Base-by-base conservation (phyloP, 306 rosid species). In the Fragaria nilgerrensis region DNA sequence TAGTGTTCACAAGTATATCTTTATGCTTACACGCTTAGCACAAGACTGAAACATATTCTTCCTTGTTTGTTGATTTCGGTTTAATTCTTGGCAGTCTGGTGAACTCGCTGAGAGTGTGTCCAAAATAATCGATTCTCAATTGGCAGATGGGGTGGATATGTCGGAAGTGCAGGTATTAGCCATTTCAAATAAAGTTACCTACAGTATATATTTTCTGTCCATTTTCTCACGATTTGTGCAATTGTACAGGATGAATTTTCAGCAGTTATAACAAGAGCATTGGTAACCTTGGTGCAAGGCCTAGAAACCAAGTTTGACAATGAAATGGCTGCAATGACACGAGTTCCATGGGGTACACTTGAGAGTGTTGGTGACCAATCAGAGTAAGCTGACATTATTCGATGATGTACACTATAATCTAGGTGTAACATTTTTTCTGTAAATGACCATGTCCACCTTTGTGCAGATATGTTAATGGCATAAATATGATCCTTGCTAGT, bases 351-450 rank as follows among this genome's bases (percentile, higher is more conserved):
- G 97, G 92, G 85, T 72, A 87, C 93, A 5, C 99, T 95, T 83
- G 97, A 95, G 78, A 92, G 97, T 76, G 97, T 95, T 77, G 99
- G 99, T 50, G 99, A 95, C 82, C 99, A 95, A 77, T 95, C 99
- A 56, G 97, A 95, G 99, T 95, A 87, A 80, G 96, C 75, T 11
- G 14, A 55, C 69, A 70, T 61, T 55, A 43, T 69, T 75, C 47
- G 73, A 13, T 14, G 39, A 65, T 64, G 23, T 39, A 19, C 70
- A 65, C 27, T 64, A 29, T 37, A 29, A 62, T 80, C 50, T 49
- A 74, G 19, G 78, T 56, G 47, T 79, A 55, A 39, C 50, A 52
- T 37, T 64, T 49, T 72, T 44, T 71, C 75, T 19, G 44, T 68
- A 25, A 63, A 68, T 87, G 77, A 80, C 77, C 75, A 49, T 61